phyloP scores from a whole-genome alignment of 2,329 filamentous ascomycete species.

The Colletotrichum graminicola region DNA sequence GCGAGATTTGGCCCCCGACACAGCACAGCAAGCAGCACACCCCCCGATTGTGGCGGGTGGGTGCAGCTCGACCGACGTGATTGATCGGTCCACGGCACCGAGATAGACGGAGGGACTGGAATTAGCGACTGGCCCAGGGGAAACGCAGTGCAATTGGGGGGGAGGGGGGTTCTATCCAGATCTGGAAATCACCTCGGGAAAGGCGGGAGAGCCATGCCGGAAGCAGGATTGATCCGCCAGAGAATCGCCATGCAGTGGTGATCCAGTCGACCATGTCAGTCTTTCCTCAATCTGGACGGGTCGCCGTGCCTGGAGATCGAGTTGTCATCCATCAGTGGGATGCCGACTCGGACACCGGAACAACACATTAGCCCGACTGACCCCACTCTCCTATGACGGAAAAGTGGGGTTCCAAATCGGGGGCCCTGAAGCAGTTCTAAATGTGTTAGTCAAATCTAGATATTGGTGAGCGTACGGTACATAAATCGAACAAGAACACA shows the following conservation, averaged over 20 bases:
- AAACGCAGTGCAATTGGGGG: neutral
- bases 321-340: conserved; percentile 2
- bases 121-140: conserved; percentile 27
- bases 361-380: conserved; percentile 30
- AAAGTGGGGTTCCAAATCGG: neutral
- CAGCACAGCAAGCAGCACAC: neutral
- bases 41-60: neutral
- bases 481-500: neutral
- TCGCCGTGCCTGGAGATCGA: conserved; percentile 19
- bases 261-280: conserved; percentile 16
- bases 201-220: conserved; percentile 19
- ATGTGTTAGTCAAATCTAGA: neutral
- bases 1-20: neutral
- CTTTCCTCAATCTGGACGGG: conserved; percentile 11
- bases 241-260: neutral
- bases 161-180: conserved; percentile 6
- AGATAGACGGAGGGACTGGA: conserved; percentile 3
- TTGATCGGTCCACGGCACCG: neutral
- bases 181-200: conserved; percentile 29
- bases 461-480: neutral
- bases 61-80: conserved; percentile 22
- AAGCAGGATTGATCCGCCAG: conserved; percentile 24
- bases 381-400: conserved; percentile 33
- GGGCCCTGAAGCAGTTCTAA: neutral
- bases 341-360: conserved; percentile 33